Evolutionary conservation across 2,329 filamentous ascomycete genomes (phyloP), one percentile per base, ranked within the genome.

Genomic region (Claviceps pusilla): DNA sequence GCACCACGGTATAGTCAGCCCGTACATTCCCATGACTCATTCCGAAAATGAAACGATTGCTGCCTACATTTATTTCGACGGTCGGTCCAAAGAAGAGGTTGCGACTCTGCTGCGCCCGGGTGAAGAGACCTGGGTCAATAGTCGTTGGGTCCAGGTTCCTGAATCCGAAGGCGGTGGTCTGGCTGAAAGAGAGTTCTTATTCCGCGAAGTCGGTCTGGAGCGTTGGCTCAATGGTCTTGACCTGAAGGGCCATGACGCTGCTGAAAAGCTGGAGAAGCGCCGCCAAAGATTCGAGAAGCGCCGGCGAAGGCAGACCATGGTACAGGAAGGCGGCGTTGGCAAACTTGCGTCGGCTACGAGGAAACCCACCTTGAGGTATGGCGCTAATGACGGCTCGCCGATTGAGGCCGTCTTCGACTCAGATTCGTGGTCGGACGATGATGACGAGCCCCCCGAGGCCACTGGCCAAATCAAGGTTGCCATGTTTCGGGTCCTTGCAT

Each of bases 51-150:
- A 98, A 73, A 98, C 93, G 14, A 91, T 98, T 62, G 93, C 93
- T 37, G 93, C 91, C 42, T 98, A 98, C 69, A 97, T 98, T 62
- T 98, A 98, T 73, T 98, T 98, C 65, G 93, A 98, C 69, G 93
- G 93, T 19, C 79, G 93, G 58, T 80, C 81, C 57, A 98, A 98
- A 69, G 93, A 98, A 68, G 93, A 98, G 71, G 94, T 98, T 3
- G 93, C 93, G 52, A 98, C 93, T 12, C 74, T 98, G 55, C 75
- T 98, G 52, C 79, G 93, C 54, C 86, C 90, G 12, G 91, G 93
- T 29, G 93, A 97, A 67, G 93, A 98, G 71, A 98, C 93, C 2
- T 98, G 93, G 93, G 94, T 98, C 29, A 98, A 97, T 65, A 96
- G 89, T 54, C 79, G 93, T 62, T 98, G 93, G 93, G 93, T 98